Base-by-base conservation (phyloP, 768 basidiomycete species). In the Russula brevipes region DNA sequence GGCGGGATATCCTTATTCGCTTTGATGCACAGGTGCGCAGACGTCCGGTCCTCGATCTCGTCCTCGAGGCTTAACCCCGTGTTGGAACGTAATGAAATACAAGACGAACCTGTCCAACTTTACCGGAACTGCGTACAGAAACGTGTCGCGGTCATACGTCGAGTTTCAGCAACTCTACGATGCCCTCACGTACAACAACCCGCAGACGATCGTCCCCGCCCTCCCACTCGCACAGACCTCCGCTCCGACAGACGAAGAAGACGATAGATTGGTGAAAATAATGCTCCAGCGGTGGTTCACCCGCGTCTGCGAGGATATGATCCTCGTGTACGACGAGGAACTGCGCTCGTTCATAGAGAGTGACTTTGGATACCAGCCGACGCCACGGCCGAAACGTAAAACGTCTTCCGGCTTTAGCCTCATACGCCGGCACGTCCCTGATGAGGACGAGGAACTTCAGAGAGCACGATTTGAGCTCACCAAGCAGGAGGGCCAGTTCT, bases 101-200 rank as follows among this genome's bases (percentile, higher is more conserved):
- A 98, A 24, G 95, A 97, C 95, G 46, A 98, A 98, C 73, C 79
- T 98, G 31, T 84, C 92, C 46, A 95, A 92, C 72, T 99, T 93
- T 73, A 89, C 85, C 30, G 89, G 90, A 19, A 85, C 85, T 31
- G 85, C 89, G 56, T 98, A 98, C 72, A 86, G 94, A 67, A 95
- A 97, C 73, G 88, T 98, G 63, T 95, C 94, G 49, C 86, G 97
- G 61, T 96, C 94, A 42, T 98, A 98, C 73, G 75, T 87, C 70
- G 97, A 99, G 73, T 98, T 97, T 74, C 89, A 93, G 72, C 85
- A 90, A 66, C 93, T 98, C 74, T 93, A 94, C 69, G 94, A 97
- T 53, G 83, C 94, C 53, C 82, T 96, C 69, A 83, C 94, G 36
- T 83, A 88, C 69, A 93, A 84, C 74, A 95, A 92, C 73, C 97